A percentile compares a stretch with the other conserved stretches of the same genome.
Conservation (phyloP, 1,284 basidiomycete species). For the Heterobasidion occidentale region DNA sequence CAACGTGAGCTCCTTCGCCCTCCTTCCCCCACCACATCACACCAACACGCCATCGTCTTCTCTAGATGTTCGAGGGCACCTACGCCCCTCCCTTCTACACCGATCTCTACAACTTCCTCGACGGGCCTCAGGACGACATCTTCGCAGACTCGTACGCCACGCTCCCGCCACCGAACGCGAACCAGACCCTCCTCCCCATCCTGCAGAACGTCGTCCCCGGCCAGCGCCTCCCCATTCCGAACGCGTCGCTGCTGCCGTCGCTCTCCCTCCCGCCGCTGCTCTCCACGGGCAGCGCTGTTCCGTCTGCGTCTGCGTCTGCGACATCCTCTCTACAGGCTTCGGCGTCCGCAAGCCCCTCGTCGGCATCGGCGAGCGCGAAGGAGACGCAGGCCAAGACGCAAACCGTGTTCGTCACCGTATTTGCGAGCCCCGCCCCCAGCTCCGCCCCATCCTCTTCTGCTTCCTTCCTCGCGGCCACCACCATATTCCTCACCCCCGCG, state of each 20-base stretch:
- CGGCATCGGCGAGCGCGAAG: not conserved
- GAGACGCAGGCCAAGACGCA: constrained; percentile 16
- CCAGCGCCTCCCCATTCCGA: not conserved
- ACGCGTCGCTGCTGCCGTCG: constrained; percentile 9
- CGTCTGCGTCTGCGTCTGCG: not conserved
- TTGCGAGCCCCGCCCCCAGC: constrained; percentile 8
- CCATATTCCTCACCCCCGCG: constrained; percentile 1
- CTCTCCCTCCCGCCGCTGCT: not conserved
- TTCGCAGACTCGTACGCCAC: constrained; percentile 36
- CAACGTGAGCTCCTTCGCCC: constrained; percentile 18
- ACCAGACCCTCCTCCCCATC: constrained; percentile 6
- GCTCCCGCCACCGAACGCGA: constrained; percentile 5
- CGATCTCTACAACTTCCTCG: constrained; percentile 49
- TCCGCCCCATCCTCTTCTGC: not conserved
- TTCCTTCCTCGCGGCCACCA: not conserved
- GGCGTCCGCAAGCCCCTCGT: not conserved
- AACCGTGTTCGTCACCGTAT: constrained; percentile 14
- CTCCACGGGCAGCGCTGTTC: too few species aligned
- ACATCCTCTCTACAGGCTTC: not conserved
- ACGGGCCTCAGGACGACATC: constrained; percentile 60
- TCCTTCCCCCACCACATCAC: not conserved
- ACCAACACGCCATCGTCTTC: not conserved
- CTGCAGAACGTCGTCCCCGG: constrained; percentile 2
- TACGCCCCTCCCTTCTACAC: constrained; percentile 51
- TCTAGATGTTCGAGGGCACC: constrained; percentile 47